Percentiles rank a stretch among this genome's conserved stretches.
phyloP scores from a whole-genome alignment of 495 filamentous ascomycete species.

The Daldinia childiae region DNA sequence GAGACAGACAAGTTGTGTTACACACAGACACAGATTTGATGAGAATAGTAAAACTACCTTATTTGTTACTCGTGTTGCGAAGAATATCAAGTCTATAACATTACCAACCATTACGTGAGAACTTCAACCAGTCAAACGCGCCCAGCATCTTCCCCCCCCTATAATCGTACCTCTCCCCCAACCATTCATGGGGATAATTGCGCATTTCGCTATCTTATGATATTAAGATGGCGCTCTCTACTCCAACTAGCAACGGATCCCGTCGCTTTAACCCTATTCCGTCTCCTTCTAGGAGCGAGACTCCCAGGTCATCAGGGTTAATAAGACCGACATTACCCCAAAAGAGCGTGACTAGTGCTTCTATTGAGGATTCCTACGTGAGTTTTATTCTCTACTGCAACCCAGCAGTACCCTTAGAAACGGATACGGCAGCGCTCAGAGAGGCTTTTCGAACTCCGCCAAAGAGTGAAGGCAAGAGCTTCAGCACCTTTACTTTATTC shows the following conservation, averaged over 20 bases:
- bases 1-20: constrained; percentile 6
- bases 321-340: constrained; percentile 67
- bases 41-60: constrained; percentile 16
- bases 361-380: constrained; percentile 88
- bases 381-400: constrained; percentile 93
- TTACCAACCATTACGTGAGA: constrained; percentile 17
- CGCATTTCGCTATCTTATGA: constrained; percentile 37
- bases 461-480: constrained; percentile 91
- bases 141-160: constrained; percentile 11
- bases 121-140: constrained; percentile 6
- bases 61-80: constrained; percentile 9
- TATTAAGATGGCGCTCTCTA: constrained; percentile 47
- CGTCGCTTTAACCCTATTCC: constrained; percentile 45
- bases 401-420: constrained; percentile 74
- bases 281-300: constrained; percentile 44
- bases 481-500: constrained; percentile 83
- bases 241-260: constrained; percentile 44
- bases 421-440: constrained; percentile 76
- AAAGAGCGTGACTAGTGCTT: constrained; percentile 72
- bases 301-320: constrained; percentile 38
- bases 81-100: constrained; percentile 12
- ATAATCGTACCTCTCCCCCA: constrained; percentile 18
- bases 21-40: constrained; percentile 14
- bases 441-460: constrained; percentile 86
- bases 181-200: constrained; percentile 40